Percentiles rank a stretch among this genome's conserved stretches.
Evolutionary conservation across 2,329 filamentous ascomycete species (phyloP).

Genomic region (Coccinonectria pachysandricola): DNA sequence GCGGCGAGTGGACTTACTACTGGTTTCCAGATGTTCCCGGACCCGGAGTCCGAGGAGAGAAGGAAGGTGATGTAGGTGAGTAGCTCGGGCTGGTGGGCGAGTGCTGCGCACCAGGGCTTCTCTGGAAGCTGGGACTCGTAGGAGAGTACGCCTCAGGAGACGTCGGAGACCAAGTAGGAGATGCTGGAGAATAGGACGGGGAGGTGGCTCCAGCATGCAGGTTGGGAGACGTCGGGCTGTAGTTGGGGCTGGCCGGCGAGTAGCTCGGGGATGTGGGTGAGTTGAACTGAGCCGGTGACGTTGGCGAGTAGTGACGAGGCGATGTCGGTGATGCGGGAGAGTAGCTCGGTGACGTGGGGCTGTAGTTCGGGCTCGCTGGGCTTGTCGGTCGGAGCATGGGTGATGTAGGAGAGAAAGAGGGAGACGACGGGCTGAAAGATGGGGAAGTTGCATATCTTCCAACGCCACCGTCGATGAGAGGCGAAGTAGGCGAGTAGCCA

Average conservation of each 20-base stretch:
- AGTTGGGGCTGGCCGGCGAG: constrained; percentile 59
- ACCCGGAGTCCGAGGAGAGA: constrained; percentile 36
- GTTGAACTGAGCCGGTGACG: constrained; percentile 63
- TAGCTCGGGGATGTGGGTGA: constrained; percentile 67
- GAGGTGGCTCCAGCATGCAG: constrained; percentile 38
- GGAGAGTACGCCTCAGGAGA: constrained; percentile 56
- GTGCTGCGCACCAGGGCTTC: constrained; percentile 41
- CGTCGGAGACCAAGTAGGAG: constrained; percentile 69
- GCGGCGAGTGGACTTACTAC: constrained; percentile 29
- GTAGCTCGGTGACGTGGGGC: constrained; percentile 55
- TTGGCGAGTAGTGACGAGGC: constrained; percentile 51
- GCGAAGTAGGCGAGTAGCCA: constrained; percentile 69
- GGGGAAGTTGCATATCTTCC: constrained; percentile 48
- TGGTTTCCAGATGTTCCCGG: constrained; percentile 33
- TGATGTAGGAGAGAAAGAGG: constrained; percentile 53
- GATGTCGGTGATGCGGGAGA: constrained; percentile 51
- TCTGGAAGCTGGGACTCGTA: constrained; percentile 50
- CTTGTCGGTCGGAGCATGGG: constrained; percentile 46
- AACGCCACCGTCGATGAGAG: constrained; percentile 44
- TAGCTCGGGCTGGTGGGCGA: constrained; percentile 62
- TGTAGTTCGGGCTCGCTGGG: constrained; percentile 50
- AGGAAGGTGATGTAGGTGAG: constrained; percentile 50
- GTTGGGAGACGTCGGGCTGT: constrained; percentile 58
- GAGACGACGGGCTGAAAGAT: constrained; percentile 52
- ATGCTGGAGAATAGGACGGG: constrained; percentile 58